phyloP scores from a whole-genome alignment of 495 filamentous ascomycete genomes.

The Neurospora sp. region DNA sequence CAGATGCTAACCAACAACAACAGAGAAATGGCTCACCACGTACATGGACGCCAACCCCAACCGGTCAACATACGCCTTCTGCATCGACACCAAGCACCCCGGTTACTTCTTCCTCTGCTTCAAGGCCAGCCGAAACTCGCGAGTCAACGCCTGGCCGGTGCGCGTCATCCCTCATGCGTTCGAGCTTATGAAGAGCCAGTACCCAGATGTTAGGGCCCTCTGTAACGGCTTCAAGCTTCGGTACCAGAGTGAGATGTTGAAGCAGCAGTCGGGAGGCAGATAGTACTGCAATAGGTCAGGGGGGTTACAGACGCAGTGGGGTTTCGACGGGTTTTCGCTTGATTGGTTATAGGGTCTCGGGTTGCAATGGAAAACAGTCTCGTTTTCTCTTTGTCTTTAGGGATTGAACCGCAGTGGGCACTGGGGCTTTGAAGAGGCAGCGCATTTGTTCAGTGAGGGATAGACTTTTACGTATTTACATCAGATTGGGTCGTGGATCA shows the following conservation, averaged over 20 bases:
- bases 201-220: conserved; percentile 86
- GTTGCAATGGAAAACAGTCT: background rate
- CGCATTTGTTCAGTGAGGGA: background rate
- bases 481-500: background rate
- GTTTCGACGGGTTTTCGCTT: background rate
- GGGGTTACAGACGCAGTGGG: background rate
- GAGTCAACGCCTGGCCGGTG: conserved; percentile 71
- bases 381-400: background rate
- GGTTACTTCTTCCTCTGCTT: conserved; percentile 95
- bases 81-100: conserved; percentile 79
- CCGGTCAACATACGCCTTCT: conserved; percentile 88
- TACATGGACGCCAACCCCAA: conserved; percentile 95
- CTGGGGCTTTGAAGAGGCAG: background rate
- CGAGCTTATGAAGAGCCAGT: conserved; percentile 74
- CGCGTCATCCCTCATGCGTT: conserved; percentile 81
- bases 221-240: conserved; percentile 70
- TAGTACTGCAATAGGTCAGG: conserved; percentile 1
- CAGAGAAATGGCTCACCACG: conserved; percentile 89
- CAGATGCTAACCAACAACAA: conserved; percentile 33
- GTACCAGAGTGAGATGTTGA: conserved; percentile 39
- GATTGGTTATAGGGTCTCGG: background rate
- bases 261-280: conserved; percentile 28
- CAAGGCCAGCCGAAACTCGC: conserved; percentile 70
- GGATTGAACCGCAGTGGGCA: background rate
- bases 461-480: background rate